Base-by-base conservation (phyloP, 495 filamentous ascomycete species). In the Penicillium taxi region DNA sequence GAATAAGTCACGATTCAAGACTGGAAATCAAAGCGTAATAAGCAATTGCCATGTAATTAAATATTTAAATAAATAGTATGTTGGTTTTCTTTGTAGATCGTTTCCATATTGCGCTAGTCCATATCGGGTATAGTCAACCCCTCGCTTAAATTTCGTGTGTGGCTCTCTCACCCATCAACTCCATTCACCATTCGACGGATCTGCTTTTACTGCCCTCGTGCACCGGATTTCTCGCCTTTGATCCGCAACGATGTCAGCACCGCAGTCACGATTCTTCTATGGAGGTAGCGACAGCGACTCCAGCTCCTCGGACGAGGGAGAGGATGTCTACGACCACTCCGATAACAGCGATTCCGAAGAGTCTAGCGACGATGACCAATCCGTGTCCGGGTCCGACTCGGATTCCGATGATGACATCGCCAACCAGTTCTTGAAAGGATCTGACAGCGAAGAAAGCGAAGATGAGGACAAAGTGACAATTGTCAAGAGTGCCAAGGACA, bases 401-500 rank as follows among this genome's bases (percentile, higher is more conserved):
- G 72, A 75, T 2, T 74, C 69, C 27, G 79, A 81, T 20, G 77
- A 82, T 18, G 78, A 76, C 32, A 68, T 66, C 12, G 67, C 47
- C 74, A 45, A 82, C 80, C 73, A 76, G 53, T 99, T 96, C 79
- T 75, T 96, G 72, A 73, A 72, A 47, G 74, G 67, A 6, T 75
- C 72, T 14, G 84, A 86, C 20, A 86, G 82, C 50, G 87, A 93
- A 47, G 83, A 85, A 36, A 84, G 80, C 48, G 83, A 84, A 48
- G 84, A 85, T 39, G 89, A 93, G 41, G 85, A 86, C 28, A 74
- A 77, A 39, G 77, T 78, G 35, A 89, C 84, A 35, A 66, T 93
- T 41, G 80, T 88, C 37, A 96, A 94, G 76, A 95, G 88, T 60
- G 89, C 87, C 35, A 96, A 96, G 67, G 89, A 96, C 64, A 99